phyloP scores from a whole-genome alignment of 148 eudicot species.

The Fagopyrum esculentum region DNA sequence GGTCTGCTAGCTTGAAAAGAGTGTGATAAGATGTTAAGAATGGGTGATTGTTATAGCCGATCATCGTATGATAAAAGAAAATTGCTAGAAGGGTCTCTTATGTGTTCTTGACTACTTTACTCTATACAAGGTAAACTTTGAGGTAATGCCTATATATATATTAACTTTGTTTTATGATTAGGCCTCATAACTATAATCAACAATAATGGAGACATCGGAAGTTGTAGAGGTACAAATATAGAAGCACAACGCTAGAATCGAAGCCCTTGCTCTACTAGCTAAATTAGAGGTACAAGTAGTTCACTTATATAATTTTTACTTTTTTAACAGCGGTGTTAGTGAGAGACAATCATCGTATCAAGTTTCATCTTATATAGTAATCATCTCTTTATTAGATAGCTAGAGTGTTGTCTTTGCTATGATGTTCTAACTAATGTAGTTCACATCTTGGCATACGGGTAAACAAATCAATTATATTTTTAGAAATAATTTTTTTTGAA shows the following conservation, averaged over 20 bases:
- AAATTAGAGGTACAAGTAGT: slow-evolving; percentile 63
- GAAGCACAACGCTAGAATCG: slow-evolving; percentile 94
- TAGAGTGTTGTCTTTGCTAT: background rate
- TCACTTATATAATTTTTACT: background rate
- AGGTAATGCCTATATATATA: background rate
- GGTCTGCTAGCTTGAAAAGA: slow-evolving; percentile 88
- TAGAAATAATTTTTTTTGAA: no score
- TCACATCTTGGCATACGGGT: no score
- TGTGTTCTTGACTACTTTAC: no score
- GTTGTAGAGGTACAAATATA: slow-evolving; percentile 89
- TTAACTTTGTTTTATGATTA: slow-evolving; percentile 17
- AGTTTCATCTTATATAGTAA: no score
- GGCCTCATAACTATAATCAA: slow-evolving; percentile 86
- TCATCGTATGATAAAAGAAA: slow-evolving; percentile 81
- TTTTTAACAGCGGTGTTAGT: background rate
- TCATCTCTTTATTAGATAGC: background rate
- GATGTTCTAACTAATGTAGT: no score
- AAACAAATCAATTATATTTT: no score
- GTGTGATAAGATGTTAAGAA: slow-evolving; percentile 79
- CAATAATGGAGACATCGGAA: slow-evolving; percentile 89
- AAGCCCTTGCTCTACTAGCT: slow-evolving; percentile 65
- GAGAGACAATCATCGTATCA: background rate
- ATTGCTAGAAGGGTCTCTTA: slow-evolving; percentile 24
- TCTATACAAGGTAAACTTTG: background rate
- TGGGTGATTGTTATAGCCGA: slow-evolving; percentile 82